Evolutionary conservation across 1,139 yeast genomes (phyloP), one percentile per base, ranked within the genome.

Genomic region (Blastobotrys malaysiensis): DNA sequence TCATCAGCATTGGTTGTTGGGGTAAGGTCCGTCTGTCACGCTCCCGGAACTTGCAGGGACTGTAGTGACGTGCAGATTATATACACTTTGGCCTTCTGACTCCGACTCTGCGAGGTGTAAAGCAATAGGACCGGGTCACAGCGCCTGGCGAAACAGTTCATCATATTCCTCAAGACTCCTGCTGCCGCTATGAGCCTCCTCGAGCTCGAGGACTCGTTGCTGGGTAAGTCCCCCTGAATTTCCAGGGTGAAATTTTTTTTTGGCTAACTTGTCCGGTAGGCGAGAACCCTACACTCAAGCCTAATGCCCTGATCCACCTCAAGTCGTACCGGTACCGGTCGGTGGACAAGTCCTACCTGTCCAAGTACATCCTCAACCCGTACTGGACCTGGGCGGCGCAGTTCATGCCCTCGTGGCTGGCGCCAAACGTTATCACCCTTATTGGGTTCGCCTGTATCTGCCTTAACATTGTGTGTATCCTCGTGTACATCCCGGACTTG

Each of bases 341-440:
- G 11, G 87, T 84, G 60, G 95, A 86, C 67, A 83, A 84, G 60
- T 84, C 90, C 11, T 69, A 82, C 46, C 73, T 84, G 51, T 83
- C 91, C 19, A 78, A 80, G 65, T 81, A 79, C 63, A 69, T 86
- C 5, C 76, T 86, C 61, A 84, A 84, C 67, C 82, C 78, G 63
- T 86, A 86, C 78, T 86, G 93, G 93, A 77, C 80, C 58, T 74
- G 74, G 63, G 82, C 83, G 64, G 90, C 84, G 14, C 70, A 73
- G 61, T 75, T 84, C 57, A 84, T 86, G 76, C 95, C 95, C 6
- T 64, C 76, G 55, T 80, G 81, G 74, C 81, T 86, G 79, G 93
- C 95, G 2, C 95, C 95, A 1, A 86, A 86, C 64, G 80, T 83
- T 65, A 82, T 86, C 61, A 86, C 95, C 1, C 71, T 86, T 50